Evolutionary conservation across 352 stramenopile species (phyloP).

Genomic region (Globisporangium iwayamae): DNA sequence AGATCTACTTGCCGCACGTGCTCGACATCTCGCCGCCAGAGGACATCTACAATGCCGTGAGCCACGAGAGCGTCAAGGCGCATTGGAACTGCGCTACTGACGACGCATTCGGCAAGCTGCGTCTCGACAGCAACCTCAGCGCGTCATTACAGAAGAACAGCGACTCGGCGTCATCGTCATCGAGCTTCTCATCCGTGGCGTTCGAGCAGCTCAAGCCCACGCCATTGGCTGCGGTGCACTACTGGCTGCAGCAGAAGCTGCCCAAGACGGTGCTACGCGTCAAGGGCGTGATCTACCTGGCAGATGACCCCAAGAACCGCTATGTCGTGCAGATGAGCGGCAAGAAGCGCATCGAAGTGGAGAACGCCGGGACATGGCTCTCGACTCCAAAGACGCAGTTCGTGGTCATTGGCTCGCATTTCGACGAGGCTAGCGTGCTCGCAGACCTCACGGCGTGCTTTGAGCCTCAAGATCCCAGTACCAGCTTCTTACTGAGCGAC

Average conservation of each 20-base stretch:
- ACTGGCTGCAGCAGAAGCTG: slow-evolving; percentile 39
- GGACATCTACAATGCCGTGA: slow-evolving; percentile 48
- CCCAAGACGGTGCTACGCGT: slow-evolving; percentile 38
- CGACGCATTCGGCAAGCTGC: slow-evolving; percentile 31
- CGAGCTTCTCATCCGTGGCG: slow-evolving; percentile 40
- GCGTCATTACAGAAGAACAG: not conserved
- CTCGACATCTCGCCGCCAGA: slow-evolving; percentile 65
- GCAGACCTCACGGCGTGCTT: slow-evolving; percentile 25
- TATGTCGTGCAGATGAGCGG: slow-evolving; percentile 74
- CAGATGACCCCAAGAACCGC: slow-evolving; percentile 47
- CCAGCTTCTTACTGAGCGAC: not conserved
- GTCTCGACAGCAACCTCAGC: slow-evolving; percentile 19
- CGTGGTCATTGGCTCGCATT: slow-evolving; percentile 53
- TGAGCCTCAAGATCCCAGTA: not conserved
- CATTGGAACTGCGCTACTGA: slow-evolving; percentile 57
- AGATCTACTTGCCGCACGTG: slow-evolving; percentile 67
- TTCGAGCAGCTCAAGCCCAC: slow-evolving; percentile 42
- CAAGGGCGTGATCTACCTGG: slow-evolving; percentile 67
- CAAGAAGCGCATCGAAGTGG: slow-evolving; percentile 61
- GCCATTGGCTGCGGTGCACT: slow-evolving; percentile 42
- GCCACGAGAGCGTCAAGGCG: slow-evolving; percentile 55
- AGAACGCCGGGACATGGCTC: slow-evolving; percentile 55
- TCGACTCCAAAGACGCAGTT: slow-evolving; percentile 67
- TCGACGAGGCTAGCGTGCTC: slow-evolving; percentile 31
- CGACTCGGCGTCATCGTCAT: not conserved